A percentile compares a stretch with the other conserved stretches of the same genome.
Evolutionary conservation across 106 monocot genomes (phyloP).

Genomic region (Amphibolis antarctica): DNA sequence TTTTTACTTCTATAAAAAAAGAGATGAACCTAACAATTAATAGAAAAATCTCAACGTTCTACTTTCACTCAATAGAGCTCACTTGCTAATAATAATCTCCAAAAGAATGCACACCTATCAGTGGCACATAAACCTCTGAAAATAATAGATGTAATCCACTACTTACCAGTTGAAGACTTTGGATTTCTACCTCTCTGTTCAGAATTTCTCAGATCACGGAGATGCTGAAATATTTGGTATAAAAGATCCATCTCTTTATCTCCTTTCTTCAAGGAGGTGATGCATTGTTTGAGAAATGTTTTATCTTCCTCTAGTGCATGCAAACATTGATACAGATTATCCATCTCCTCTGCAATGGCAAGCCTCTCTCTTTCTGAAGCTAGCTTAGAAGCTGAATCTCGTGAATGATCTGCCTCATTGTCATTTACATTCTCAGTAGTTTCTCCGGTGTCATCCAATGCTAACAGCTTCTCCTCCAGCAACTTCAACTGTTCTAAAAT

Average conservation of each 20-base stretch:
- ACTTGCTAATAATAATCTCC: too few species aligned
- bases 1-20: too few species aligned
- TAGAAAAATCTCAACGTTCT: too few species aligned
- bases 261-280: slow-evolving; percentile 63
- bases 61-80: too few species aligned
- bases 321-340: slow-evolving; percentile 49
- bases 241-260: slow-evolving; percentile 65
- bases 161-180: background rate
- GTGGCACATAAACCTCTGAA: too few species aligned
- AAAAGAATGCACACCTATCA: too few species aligned
- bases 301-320: slow-evolving; percentile 71
- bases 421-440: slow-evolving; percentile 4
- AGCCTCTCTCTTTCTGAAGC: slow-evolving; percentile 28
- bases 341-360: slow-evolving; percentile 51
- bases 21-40: too few species aligned
- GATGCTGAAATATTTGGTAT: slow-evolving; percentile 66
- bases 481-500: slow-evolving; percentile 58
- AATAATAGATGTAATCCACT: background rate
- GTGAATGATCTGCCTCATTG: slow-evolving; percentile 12
- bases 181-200: slow-evolving; percentile 35
- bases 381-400: slow-evolving; percentile 13
- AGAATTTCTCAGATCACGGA: slow-evolving; percentile 51
- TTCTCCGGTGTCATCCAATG: slow-evolving; percentile 34
- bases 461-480: slow-evolving; percentile 47
- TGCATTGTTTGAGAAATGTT: slow-evolving; percentile 56